Conservation (phyloP, 2,329 filamentous ascomycete genomes). For the Colletotrichum sp. region DNA sequence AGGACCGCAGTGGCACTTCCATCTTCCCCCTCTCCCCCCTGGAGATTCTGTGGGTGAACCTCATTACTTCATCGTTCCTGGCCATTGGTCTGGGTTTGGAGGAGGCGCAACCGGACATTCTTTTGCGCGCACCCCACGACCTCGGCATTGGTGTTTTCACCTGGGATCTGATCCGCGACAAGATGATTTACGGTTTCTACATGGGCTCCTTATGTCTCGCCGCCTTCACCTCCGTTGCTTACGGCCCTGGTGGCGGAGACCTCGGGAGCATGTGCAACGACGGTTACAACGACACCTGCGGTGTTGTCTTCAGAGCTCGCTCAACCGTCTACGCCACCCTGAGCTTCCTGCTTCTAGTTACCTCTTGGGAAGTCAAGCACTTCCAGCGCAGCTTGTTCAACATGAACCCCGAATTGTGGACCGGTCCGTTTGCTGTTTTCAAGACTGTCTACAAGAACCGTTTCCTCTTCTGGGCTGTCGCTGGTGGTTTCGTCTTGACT, state of each 20-base stretch:
- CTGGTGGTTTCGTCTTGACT: conserved; percentile 63
- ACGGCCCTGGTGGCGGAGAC: conserved; percentile 51
- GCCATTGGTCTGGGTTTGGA: conserved; percentile 77
- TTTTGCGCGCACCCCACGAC: conserved; percentile 68
- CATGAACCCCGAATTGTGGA: conserved; percentile 61
- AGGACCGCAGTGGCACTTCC: conserved; percentile 61
- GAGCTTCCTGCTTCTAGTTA: conserved; percentile 71
- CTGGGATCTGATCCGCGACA: conserved; percentile 68
- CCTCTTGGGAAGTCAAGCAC: conserved; percentile 77
- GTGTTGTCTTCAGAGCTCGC: conserved; percentile 66
- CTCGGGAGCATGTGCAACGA: conserved; percentile 67
- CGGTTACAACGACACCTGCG: conserved; percentile 53
- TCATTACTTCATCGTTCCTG: conserved; percentile 74
- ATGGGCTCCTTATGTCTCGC: conserved; percentile 68
- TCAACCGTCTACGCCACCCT: conserved; percentile 74
- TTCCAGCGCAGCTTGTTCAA: conserved; percentile 73
- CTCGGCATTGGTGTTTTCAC: conserved; percentile 68
- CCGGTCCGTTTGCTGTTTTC: conserved; percentile 55
- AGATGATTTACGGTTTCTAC: conserved; percentile 68
- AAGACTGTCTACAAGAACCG: conserved; percentile 71
- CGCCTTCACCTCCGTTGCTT: conserved; percentile 66
- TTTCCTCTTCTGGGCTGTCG: conserved; percentile 69
- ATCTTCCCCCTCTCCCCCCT: conserved; percentile 76
- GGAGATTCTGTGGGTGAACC: conserved; percentile 79
- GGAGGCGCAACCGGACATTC: conserved; percentile 70